Evolutionary conservation across 306 rosid species (phyloP).

Genomic region (Corylus americana): DNA sequence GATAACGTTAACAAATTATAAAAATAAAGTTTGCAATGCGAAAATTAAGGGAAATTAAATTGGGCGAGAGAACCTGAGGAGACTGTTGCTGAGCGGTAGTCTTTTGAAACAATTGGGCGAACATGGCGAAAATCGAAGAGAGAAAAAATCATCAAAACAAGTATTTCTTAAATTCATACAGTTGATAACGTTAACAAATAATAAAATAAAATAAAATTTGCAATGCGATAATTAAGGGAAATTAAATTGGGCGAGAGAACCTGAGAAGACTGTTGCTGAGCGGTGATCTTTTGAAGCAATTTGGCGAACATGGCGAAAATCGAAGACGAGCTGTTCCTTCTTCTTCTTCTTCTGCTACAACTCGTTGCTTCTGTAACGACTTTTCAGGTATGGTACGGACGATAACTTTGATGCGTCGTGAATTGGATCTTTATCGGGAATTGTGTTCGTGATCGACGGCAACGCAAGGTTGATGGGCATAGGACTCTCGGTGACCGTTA

Average conservation of each 20-base stretch:
- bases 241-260: conserved; percentile 28
- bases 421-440: neutral
- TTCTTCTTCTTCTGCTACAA: conserved; percentile 21
- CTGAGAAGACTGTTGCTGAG: conserved; percentile 35
- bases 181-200: neutral
- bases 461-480: conserved; percentile 25
- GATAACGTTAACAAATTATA: neutral
- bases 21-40: conserved; percentile 4
- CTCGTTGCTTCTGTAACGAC: conserved; percentile 23
- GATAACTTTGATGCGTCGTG: conserved; percentile 31
- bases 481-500: conserved; percentile 7
- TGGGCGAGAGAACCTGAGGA: conserved; percentile 41
- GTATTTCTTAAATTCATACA: neutral
- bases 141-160: neutral
- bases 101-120: conserved; percentile 58
- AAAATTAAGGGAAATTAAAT: neutral
- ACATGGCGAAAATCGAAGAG: conserved; percentile 44
- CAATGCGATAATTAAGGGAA: neutral
- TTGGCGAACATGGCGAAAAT: conserved; percentile 57
- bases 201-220: neutral
- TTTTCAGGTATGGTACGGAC: conserved; percentile 35
- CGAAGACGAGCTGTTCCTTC: conserved; percentile 21
- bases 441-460: conserved; percentile 25
- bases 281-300: conserved; percentile 44
- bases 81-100: conserved; percentile 22